A percentile compares a stretch with the other conserved stretches of the same genome.
phyloP scores from a whole-genome alignment of 441 rosid species.

The Syzygium syzygioides region DNA sequence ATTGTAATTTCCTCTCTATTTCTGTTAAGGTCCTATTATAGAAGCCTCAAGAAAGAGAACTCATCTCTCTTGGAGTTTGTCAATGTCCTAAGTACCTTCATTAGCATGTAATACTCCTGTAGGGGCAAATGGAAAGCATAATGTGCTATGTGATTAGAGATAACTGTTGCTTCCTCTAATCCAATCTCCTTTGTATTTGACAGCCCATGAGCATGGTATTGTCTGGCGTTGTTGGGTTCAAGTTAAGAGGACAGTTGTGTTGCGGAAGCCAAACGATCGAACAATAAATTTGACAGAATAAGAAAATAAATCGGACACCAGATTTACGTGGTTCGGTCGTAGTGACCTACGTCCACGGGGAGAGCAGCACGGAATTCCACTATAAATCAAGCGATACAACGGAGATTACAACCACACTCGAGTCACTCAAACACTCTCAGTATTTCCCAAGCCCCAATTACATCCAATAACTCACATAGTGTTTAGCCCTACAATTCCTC shows the following conservation, averaged over 20 bases:
- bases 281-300: too few relatives aligned
- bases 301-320: too few relatives aligned
- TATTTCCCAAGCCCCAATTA: too few relatives aligned
- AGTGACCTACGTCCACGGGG: too few relatives aligned
- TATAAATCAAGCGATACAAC: too few relatives aligned
- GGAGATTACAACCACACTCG: too few relatives aligned
- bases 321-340: too few relatives aligned
- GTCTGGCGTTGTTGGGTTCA: constrained; percentile 66
- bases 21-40: background rate
- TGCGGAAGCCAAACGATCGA: too few relatives aligned
- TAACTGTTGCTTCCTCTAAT: constrained; percentile 5
- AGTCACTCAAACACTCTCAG: too few relatives aligned
- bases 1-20: background rate
- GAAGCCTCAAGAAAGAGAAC: background rate
- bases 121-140: background rate
- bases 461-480: too few relatives aligned
- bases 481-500: too few relatives aligned
- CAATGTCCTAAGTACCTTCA: background rate
- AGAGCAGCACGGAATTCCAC: too few relatives aligned
- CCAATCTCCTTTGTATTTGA: constrained; percentile 16
- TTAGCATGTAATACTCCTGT: background rate
- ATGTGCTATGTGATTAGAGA: background rate
- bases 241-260: constrained; percentile 42
- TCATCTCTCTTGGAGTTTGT: background rate
- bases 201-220: constrained; percentile 79